Conservation (phyloP, 192 early-diverging fungal species). For the Pilobolus umbonatus region DNA sequence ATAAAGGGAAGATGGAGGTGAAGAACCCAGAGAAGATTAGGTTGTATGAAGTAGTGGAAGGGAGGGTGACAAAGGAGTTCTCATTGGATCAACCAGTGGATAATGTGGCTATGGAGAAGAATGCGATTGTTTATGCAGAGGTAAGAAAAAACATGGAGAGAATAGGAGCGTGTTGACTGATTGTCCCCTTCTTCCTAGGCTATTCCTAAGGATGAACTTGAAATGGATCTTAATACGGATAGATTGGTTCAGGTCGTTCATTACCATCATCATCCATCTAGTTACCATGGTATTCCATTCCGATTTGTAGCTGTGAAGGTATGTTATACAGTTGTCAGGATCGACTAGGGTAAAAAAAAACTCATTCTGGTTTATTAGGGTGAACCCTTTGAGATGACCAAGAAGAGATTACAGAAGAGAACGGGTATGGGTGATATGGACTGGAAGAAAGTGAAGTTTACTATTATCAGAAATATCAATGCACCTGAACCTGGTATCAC, state of each 20-base stretch:
- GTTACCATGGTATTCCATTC: constrained; percentile 82
- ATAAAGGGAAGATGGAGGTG: constrained; percentile 15
- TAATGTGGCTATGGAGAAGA: constrained; percentile 16
- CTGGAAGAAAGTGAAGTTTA: constrained; percentile 62
- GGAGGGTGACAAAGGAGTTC: constrained; percentile 25
- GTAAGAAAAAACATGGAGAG: constrained; percentile 7
- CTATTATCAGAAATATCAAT: constrained; percentile 30
- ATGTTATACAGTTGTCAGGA: background rate
- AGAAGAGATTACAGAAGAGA: constrained; percentile 61
- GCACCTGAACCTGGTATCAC: constrained; percentile 9
- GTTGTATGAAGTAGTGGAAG: constrained; percentile 18
- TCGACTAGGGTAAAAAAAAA: background rate
- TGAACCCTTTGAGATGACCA: constrained; percentile 67
- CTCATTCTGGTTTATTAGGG: constrained; percentile 27
- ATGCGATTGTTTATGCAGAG: constrained; percentile 54
- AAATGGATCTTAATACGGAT: constrained; percentile 34
- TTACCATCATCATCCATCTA: constrained; percentile 66
- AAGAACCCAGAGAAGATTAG: constrained; percentile 6
- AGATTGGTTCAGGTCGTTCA: constrained; percentile 67
- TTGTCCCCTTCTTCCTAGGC: constrained; percentile 17
- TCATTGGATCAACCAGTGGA: constrained; percentile 21
- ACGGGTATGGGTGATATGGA: constrained; percentile 81
- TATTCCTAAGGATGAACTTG: constrained; percentile 45
- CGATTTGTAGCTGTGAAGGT: constrained; percentile 59
- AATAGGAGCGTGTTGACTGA: background rate